A percentile compares a stretch with the other conserved stretches of the same genome.
These are phyloP conservation scores for Cercospora sp. DNA, from an alignment of 2,329 filamentous ascomycete genomes.

Conservation along the genomic window DNA sequence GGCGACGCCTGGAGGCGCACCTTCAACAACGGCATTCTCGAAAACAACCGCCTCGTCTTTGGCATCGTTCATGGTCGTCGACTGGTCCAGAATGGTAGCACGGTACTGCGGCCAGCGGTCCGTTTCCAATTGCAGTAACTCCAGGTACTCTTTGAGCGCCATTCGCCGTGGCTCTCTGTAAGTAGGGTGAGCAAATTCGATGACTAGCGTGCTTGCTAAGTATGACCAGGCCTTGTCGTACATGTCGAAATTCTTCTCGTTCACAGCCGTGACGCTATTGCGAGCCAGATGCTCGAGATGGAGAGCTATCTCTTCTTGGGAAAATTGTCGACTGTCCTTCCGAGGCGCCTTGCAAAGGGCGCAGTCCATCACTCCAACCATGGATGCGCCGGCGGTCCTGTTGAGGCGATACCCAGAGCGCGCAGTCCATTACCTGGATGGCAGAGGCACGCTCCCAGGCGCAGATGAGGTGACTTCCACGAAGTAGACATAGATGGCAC, in stretches of 20 bases:
- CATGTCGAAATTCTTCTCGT: background rate
- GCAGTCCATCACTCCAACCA: background rate
- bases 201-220: background rate
- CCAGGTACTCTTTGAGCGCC: background rate
- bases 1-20: conserved; percentile 7
- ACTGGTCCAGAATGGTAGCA: conserved; percentile 2
- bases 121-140: background rate
- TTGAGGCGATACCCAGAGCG: background rate
- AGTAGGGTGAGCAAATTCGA: conserved; percentile 2
- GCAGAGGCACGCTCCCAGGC: background rate
- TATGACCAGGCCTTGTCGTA: background rate
- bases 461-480: background rate
- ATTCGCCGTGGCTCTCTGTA: background rate
- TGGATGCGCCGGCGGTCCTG: background rate
- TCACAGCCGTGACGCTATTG: background rate
- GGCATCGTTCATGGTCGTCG: background rate
- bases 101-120: background rate
- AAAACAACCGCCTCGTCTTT: conserved; percentile 12
- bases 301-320: background rate
- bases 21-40: conserved; percentile 11
- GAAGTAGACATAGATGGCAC: no score
- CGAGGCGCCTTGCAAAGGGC: background rate
- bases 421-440: background rate
- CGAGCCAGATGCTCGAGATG: conserved; percentile 7
- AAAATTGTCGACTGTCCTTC: background rate